Conservation (phyloP, 164 flowering plant species). For the Kalanchoe fedtschenkoi region DNA sequence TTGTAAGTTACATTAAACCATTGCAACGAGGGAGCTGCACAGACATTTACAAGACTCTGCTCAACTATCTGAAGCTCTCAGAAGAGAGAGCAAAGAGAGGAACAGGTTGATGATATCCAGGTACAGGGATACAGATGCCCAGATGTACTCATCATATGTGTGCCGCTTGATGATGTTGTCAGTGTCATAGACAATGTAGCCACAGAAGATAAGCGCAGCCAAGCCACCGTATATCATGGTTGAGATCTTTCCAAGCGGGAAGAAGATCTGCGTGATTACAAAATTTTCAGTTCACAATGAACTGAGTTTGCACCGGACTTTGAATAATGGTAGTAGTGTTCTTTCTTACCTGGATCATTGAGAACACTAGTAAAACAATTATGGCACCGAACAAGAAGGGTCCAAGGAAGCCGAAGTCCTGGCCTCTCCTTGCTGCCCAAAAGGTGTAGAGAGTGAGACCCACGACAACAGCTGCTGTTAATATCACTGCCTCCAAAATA, state of each 20-base stretch:
- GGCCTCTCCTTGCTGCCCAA: slow-evolving; percentile 73
- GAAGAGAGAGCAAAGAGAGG: slow-evolving; percentile 42
- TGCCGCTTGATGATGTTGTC: slow-evolving; percentile 84
- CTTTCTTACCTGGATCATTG: slow-evolving; percentile 43
- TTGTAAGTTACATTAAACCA: background rate
- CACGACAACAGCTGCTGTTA: slow-evolving; percentile 57
- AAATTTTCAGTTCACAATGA: background rate
- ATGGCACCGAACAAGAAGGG: slow-evolving; percentile 67
- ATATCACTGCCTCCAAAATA: slow-evolving; percentile 50
- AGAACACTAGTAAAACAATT: slow-evolving; percentile 44
- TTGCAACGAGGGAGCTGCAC: background rate
- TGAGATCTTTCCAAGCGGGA: slow-evolving; percentile 59
- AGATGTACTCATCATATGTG: slow-evolving; percentile 76
- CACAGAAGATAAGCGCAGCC: slow-evolving; percentile 75
- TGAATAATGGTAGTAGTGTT: background rate
- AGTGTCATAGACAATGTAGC: slow-evolving; percentile 81
- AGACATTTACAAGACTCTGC: background rate
- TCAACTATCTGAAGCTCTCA: slow-evolving; percentile 56
- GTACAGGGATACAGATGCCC: slow-evolving; percentile 80
- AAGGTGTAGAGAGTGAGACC: slow-evolving; percentile 70
- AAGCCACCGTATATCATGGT: slow-evolving; percentile 67
- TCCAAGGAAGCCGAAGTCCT: slow-evolving; percentile 66
- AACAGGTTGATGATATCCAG: slow-evolving; percentile 84
- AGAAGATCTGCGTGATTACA: slow-evolving; percentile 39
- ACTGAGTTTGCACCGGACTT: background rate